Conservation (phyloP, 495 filamentous ascomycete genomes). For the Jackrogersella minutella region DNA sequence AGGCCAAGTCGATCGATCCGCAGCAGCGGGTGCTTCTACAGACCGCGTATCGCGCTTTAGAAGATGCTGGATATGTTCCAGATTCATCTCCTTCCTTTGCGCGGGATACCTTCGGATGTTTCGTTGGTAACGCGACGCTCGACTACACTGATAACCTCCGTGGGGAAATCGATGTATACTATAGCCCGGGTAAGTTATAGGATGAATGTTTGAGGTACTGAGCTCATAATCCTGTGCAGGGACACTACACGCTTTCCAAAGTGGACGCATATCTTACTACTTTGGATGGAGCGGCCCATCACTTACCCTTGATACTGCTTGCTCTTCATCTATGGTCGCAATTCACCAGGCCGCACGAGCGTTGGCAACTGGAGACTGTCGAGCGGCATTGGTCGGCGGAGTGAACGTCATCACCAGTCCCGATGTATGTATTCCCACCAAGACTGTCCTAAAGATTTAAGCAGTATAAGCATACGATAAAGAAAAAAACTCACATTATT, state of each 20-base stretch:
- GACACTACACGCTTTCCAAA: background rate
- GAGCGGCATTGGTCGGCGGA: background rate
- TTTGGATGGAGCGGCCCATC: conserved; percentile 63
- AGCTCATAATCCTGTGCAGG: background rate
- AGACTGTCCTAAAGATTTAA: background rate
- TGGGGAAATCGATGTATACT: background rate
- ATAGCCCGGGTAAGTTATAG: background rate
- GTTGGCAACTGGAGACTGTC: background rate
- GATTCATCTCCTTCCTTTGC: conserved; percentile 2
- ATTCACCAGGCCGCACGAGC: conserved; percentile 9
- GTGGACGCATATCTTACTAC: conserved; percentile 27
- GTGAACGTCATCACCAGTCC: conserved; percentile 5
- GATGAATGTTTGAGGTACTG: background rate
- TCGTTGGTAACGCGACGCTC: background rate
- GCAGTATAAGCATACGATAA: too few species aligned
- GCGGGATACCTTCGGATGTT: background rate
- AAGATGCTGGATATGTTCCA: conserved; percentile 48
- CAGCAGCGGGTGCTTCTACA: conserved; percentile 51
- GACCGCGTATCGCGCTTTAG: conserved; percentile 51
- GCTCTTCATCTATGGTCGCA: conserved; percentile 40
- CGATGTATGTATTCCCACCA: background rate
- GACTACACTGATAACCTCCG: conserved; percentile 1
- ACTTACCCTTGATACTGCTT: conserved; percentile 57
- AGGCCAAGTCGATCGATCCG: conserved; percentile 47
- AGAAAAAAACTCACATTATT: background rate